Evolutionary conservation across 1,284 basidiomycete species (phyloP).

Genomic region (Tetrapyrgos nigripes): DNA sequence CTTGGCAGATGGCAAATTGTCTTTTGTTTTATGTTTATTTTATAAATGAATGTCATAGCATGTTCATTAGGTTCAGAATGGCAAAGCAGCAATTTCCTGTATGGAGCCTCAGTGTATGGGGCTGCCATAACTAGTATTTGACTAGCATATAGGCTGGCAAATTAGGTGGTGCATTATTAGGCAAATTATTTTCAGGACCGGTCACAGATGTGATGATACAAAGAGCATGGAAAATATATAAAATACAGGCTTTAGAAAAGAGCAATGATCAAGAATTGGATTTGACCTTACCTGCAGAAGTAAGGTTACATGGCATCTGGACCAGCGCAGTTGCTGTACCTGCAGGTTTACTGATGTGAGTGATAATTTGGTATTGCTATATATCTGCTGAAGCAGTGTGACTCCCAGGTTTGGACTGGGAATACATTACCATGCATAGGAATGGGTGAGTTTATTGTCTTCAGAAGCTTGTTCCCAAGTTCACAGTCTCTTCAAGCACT

Average conservation of each 20-base stretch:
- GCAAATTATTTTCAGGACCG: constrained; percentile 40
- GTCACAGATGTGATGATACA: constrained; percentile 42
- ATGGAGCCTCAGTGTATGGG: too few relatives aligned
- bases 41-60: too few relatives aligned
- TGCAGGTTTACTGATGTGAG: constrained; percentile 39
- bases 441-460: constrained; percentile 37
- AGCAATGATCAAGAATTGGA: constrained; percentile 14
- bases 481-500: constrained; percentile 25
- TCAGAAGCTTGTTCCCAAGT: background rate
- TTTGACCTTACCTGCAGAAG: constrained; percentile 33
- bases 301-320: constrained; percentile 42
- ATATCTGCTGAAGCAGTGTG: too few relatives aligned
- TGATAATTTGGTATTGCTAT: too few relatives aligned
- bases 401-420: constrained; percentile 39
- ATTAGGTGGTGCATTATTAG: constrained; percentile 38
- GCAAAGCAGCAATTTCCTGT: too few relatives aligned
- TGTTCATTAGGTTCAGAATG: too few relatives aligned
- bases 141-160: too few relatives aligned
- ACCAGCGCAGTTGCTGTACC: constrained; percentile 40
- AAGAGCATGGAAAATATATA: constrained; percentile 35
- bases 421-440: constrained; percentile 41
- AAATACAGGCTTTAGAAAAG: constrained; percentile 25
- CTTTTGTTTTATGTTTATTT: too few relatives aligned
- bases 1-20: too few relatives aligned
- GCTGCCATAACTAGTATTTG: too few relatives aligned